Conservation (phyloP, 352 stramenopile genomes). For the Phytophthora pluvialis region DNA sequence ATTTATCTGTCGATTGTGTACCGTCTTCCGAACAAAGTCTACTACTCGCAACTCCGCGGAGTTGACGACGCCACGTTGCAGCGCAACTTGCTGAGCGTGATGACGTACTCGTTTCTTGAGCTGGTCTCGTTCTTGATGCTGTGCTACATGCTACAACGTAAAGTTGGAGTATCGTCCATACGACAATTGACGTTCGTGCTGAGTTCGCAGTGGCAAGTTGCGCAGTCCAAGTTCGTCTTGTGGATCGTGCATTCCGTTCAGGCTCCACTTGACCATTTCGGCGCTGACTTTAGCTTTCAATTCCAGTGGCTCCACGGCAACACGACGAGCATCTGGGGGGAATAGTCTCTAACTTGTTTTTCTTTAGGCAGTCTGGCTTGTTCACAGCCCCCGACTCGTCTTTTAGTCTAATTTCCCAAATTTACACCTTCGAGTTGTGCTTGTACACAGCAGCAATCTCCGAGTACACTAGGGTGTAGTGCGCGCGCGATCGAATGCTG, state of each 20-base stretch:
- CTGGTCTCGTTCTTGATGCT: constrained; percentile 40
- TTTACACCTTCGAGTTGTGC: constrained; percentile 15
- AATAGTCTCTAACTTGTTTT: background rate
- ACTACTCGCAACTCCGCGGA: constrained; percentile 24
- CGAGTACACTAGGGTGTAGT: constrained; percentile 67
- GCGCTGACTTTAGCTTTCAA: constrained; percentile 39
- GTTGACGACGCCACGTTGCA: constrained; percentile 10
- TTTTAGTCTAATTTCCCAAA: too few relatives aligned
- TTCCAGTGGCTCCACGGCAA: constrained; percentile 35
- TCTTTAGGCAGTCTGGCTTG: too few relatives aligned
- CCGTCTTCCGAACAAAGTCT: constrained; percentile 32
- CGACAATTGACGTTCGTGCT: constrained; percentile 45
- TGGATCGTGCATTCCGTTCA: constrained; percentile 36
- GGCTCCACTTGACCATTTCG: constrained; percentile 32
- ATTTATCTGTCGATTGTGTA: constrained; percentile 17
- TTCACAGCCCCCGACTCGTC: too few relatives aligned
- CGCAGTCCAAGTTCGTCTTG: constrained; percentile 47
- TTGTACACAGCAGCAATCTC: constrained; percentile 58
- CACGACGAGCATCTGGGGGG: constrained; percentile 2
- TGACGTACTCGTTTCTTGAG: constrained; percentile 43
- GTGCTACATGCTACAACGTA: constrained; percentile 25
- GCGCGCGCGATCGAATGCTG: constrained; percentile 65
- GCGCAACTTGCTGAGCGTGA: constrained; percentile 19
- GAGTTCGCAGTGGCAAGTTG: constrained; percentile 39
- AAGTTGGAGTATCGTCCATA: constrained; percentile 34